Evolutionary conservation across 2,329 filamentous ascomycete genomes (phyloP).

Genomic region (Triangularia verruculosa): DNA sequence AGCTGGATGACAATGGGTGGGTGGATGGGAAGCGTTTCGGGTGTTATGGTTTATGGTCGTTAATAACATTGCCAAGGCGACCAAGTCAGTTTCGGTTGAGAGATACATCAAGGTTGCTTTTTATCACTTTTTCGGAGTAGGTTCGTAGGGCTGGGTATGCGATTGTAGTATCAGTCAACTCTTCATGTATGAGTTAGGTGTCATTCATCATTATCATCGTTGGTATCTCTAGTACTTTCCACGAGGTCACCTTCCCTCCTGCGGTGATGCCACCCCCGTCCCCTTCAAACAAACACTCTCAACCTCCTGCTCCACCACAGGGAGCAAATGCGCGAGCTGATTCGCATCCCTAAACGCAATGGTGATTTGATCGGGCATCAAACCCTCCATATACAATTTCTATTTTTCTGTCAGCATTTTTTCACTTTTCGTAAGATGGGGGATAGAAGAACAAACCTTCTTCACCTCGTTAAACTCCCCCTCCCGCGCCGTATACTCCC

Average conservation of each 20-base stretch:
- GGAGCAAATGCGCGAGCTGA: conserved; percentile 65
- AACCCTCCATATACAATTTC: conserved; percentile 49
- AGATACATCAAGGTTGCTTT: not conserved
- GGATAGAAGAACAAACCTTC: conserved; percentile 55
- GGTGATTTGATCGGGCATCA: conserved; percentile 68
- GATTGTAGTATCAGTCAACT: too few species aligned
- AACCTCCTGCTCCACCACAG: conserved; percentile 64
- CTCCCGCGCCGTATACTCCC: conserved; percentile 90
- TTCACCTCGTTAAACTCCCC: conserved; percentile 74
- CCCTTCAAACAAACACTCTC: conserved; percentile 43
- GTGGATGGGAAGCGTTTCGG: conserved; percentile 8
- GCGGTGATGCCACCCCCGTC: not conserved
- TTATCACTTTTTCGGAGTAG: not conserved
- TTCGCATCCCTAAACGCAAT: conserved; percentile 78
- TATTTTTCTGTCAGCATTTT: conserved; percentile 30
- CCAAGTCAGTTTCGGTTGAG: not conserved
- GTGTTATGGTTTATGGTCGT: not conserved
- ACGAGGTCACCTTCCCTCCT: conserved; percentile 1
- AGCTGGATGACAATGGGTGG: conserved; percentile 8
- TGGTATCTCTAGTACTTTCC: not conserved
- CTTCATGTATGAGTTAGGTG: too few species aligned
- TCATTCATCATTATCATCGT: not conserved
- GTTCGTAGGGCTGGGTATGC: not conserved
- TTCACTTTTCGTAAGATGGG: not conserved
- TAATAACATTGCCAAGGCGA: not conserved